Percentiles rank a stretch among this genome's conserved stretches.
Conservation (phyloP, 495 filamentous ascomycete species). For the Penicillium steckii region DNA sequence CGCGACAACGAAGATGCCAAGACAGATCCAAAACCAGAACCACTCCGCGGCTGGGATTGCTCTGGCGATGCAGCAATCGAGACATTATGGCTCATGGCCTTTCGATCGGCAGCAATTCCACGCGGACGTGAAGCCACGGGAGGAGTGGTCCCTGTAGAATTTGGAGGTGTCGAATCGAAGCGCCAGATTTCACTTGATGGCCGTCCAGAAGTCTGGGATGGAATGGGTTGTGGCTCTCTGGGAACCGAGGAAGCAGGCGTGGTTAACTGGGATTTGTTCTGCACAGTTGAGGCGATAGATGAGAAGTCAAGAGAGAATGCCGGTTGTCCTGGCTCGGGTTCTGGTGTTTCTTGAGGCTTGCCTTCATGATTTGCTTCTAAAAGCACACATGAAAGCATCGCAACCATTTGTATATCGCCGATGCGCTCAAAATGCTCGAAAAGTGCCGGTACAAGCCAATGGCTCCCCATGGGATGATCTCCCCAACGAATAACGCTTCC, state of each 20-base stretch:
- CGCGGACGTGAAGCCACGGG: constrained; percentile 43
- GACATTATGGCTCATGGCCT: constrained; percentile 51
- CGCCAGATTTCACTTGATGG: constrained; percentile 41
- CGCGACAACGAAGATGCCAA: constrained; percentile 71
- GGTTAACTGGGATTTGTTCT: constrained; percentile 31
- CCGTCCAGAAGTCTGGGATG: constrained; percentile 56
- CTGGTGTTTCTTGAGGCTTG: constrained; percentile 17
- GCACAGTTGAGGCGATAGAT: constrained; percentile 21
- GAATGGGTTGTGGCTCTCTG: constrained; percentile 55
- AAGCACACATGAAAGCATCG: constrained; percentile 90
- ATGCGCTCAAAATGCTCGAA: constrained; percentile 77
- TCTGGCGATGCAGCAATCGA: constrained; percentile 69
- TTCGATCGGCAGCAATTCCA: constrained; percentile 35
- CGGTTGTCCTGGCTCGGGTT: constrained; percentile 17
- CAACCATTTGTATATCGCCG: constrained; percentile 89
- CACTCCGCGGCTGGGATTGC: constrained; percentile 43
- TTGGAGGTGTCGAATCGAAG: constrained; percentile 49
- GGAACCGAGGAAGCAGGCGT: constrained; percentile 53
- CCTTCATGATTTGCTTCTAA: constrained; percentile 54
- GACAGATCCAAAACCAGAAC: constrained; percentile 52
- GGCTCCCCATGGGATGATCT: constrained; percentile 71
- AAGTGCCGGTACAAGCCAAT: constrained; percentile 61
- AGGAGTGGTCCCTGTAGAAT: constrained; percentile 65
- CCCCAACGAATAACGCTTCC: constrained; percentile 80
- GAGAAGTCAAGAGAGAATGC: constrained; percentile 35